Base-by-base conservation (phyloP, 495 filamentous ascomycete genomes). In the Niebla homalea region DNA sequence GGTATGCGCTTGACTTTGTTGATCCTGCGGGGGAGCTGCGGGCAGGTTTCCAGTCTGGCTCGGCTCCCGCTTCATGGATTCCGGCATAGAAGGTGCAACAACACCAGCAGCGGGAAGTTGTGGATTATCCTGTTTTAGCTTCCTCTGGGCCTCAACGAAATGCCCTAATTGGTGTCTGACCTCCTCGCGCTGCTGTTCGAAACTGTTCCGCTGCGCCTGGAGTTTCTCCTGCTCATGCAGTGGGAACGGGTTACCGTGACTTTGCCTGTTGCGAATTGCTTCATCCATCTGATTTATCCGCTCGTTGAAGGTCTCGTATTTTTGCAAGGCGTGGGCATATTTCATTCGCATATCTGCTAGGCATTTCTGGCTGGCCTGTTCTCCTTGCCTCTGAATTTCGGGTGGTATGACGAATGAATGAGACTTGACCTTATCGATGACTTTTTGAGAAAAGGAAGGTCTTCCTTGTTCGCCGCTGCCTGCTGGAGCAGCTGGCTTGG, bases 281-380 rank as follows among this genome's bases (percentile, higher is more conserved):
- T 67, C 63, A 8, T 64, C 64, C 29, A 64, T 22, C 11, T 57
- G 40, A 42, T 38, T 36, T 11, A 64, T 18, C 20, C 45, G 45
- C 0, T 20, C 25, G 11, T 65, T 59, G n/a, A 68, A 67, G 15
- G 68, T 64, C 46, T 78, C 74, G 43, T 72, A 69, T 50, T 70
- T 76, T 57, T 77, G 72, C 19, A 77, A 61, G 5, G 70, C 66
- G 47, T 70, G 67, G 15, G 72, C 75, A 58, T 76, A 76, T 51
- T 70, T 66, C 20, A 68, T 58, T 46, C 67, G 72, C n/a, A 71
- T 70, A 56, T 78, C 74, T 10, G 63, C 71, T 68, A 78, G 15
- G 57, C 67, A 54, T 68, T 72, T 66, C 52, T 74, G 66, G 14
- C 59, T 60, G 43, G 64, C 70, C 19, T 47, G 49, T 5, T 25